Evolutionary conservation across 139 green algal genomes (phyloP).

Genomic region (Eudorina sp.): DNA sequence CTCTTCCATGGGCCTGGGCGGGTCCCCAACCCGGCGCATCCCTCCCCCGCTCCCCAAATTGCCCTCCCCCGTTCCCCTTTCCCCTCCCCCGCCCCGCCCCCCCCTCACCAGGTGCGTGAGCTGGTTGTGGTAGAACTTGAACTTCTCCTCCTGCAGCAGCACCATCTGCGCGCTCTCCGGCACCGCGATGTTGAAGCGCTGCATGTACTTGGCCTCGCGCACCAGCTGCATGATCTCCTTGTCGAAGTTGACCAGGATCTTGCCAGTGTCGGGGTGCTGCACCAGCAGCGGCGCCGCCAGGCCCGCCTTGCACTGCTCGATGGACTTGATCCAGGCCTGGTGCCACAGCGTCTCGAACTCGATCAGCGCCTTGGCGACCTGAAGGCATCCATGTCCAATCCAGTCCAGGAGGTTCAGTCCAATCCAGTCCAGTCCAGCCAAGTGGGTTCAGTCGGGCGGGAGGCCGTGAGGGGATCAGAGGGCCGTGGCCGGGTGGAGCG

Average conservation of each 20-base stretch:
- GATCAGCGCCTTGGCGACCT: slow-evolving; percentile 86
- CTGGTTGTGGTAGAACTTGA: slow-evolving; percentile 91
- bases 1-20: too few relatives aligned
- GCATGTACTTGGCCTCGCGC: slow-evolving; percentile 90
- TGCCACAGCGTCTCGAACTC: slow-evolving; percentile 96
- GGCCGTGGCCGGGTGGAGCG: too few relatives aligned
- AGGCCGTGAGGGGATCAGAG: too few relatives aligned
- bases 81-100: background rate
- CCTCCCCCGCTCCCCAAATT: too few relatives aligned
- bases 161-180: slow-evolving; percentile 86
- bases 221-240: slow-evolving; percentile 92
- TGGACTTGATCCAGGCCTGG: slow-evolving; percentile 69
- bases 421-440: too few relatives aligned
- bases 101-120: slow-evolving; percentile 76
- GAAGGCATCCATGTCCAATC: too few relatives aligned
- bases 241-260: slow-evolving; percentile 92
- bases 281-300: slow-evolving; percentile 89
- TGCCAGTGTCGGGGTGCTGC: slow-evolving; percentile 83
- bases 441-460: too few relatives aligned
- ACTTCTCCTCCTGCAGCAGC: slow-evolving; percentile 83
- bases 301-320: slow-evolving; percentile 81
- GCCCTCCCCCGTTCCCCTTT: background rate
- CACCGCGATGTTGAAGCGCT: slow-evolving; percentile 86
- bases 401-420: too few relatives aligned
- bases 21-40: too few relatives aligned